Evolutionary conservation across 2,329 filamentous ascomycete genomes (phyloP).

Genomic region (Colletotrichum sp.): DNA sequence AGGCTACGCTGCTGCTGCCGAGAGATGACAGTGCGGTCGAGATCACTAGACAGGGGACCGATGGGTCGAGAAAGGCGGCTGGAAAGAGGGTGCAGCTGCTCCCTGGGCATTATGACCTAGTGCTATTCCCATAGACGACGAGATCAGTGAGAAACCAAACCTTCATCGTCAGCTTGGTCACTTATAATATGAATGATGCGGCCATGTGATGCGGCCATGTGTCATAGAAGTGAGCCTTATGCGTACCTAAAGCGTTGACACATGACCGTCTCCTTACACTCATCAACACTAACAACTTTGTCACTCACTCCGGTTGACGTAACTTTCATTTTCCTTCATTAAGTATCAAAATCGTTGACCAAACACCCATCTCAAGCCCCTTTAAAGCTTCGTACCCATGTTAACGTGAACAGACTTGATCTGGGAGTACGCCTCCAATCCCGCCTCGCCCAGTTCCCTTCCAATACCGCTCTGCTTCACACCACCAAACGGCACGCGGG

Average conservation of each 20-base stretch:
- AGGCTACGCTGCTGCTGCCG: constrained; percentile 24
- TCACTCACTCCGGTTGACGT: not conserved
- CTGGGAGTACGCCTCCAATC: constrained; percentile 46
- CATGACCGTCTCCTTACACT: not conserved
- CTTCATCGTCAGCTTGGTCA: not conserved
- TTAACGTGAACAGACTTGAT: constrained; percentile 52
- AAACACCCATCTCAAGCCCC: not conserved
- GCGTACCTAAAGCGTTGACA: rapidly evolving
- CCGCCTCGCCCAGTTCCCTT: constrained; percentile 49
- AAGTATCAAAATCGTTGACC: not conserved
- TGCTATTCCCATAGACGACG: not conserved
- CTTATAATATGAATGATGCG: rapidly evolving
- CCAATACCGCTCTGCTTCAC: constrained; percentile 56
- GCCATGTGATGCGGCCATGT: rapidly evolving
- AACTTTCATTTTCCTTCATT: not conserved
- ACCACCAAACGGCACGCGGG: constrained; percentile 49
- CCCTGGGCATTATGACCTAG: constrained; percentile 24
- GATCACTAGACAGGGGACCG: constrained; percentile 5
- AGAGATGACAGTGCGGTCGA: constrained; percentile 18
- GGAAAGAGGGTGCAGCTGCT: constrained; percentile 21
- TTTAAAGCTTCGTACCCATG: constrained; percentile 26
- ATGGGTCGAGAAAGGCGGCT: not conserved
- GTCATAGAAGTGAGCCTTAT: not conserved
- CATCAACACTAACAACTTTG: not conserved
- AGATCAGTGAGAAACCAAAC: not conserved